Conservation (phyloP, 1,284 basidiomycete genomes). For the Hypsizygus ulmarius region DNA sequence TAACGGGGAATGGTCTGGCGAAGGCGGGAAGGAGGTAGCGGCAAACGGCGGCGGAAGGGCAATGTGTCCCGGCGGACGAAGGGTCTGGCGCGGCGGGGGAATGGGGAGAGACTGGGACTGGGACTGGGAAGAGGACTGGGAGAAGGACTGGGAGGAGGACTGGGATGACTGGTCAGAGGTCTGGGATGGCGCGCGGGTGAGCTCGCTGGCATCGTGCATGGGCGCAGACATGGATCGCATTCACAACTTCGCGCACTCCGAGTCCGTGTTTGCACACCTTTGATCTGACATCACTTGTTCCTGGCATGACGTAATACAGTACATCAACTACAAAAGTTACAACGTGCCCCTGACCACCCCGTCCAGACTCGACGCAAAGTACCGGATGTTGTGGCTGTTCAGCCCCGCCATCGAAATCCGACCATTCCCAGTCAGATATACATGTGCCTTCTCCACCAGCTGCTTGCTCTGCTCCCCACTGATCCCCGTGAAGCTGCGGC, state of each 20-base stretch:
- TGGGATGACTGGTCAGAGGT: slow-evolving; percentile 12
- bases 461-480: slow-evolving; percentile 65
- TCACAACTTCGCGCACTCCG: slow-evolving; percentile 1
- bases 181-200: slow-evolving; percentile 12
- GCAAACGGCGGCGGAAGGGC: slow-evolving; percentile 30
- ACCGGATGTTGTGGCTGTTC: slow-evolving; percentile 59
- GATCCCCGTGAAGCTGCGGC: slow-evolving; percentile 75
- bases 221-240: slow-evolving; percentile 11
- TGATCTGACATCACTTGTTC: slow-evolving; percentile 17
- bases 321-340: slow-evolving; percentile 22
- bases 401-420: slow-evolving; percentile 81
- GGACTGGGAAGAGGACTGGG: slow-evolving; percentile 12
- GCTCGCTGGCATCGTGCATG: slow-evolving; percentile 5
- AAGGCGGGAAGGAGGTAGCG: slow-evolving; percentile 20
- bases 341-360: slow-evolving; percentile 47
- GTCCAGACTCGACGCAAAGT: slow-evolving; percentile 77
- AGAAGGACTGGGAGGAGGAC: no score
- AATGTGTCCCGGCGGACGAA: slow-evolving; percentile 26
- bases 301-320: slow-evolving; percentile 14
- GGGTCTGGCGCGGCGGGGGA: slow-evolving; percentile 4
- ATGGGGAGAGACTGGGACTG: not conserved
- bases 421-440: slow-evolving; percentile 87
- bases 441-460: slow-evolving; percentile 75
- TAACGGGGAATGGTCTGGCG: slow-evolving; percentile 14
- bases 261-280: slow-evolving; percentile 15